Percentiles rank a stretch among this genome's conserved stretches.
These are phyloP conservation scores for Diplocarpon mali DNA, from an alignment of 2,329 filamentous ascomycete genomes.

Conservation along the genomic window DNA sequence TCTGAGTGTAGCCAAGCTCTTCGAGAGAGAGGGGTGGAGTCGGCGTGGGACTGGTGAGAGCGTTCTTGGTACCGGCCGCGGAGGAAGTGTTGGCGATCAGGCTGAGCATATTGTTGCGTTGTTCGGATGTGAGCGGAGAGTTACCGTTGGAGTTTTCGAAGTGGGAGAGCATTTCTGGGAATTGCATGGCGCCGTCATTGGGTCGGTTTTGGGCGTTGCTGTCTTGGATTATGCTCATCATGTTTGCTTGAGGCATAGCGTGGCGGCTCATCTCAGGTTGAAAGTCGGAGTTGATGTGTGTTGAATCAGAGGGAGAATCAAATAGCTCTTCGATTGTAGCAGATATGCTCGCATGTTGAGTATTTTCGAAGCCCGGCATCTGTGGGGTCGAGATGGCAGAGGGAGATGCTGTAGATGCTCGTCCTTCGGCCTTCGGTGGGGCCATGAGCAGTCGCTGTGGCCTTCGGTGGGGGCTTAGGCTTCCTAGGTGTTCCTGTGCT, in stretches of 20 bases:
- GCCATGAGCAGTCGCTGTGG: slow-evolving; percentile 27
- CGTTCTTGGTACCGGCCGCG: slow-evolving; percentile 21
- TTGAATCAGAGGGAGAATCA: slow-evolving; percentile 37
- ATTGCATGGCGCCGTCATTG: slow-evolving; percentile 31
- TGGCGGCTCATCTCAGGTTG: slow-evolving; percentile 13
- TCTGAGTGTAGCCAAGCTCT: slow-evolving; percentile 55
- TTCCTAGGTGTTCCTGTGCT: slow-evolving; percentile 17
- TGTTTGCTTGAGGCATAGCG: slow-evolving; percentile 45
- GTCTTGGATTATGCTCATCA: slow-evolving; percentile 56
- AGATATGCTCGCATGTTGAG: slow-evolving; percentile 27
- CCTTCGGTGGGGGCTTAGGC: slow-evolving; percentile 22
- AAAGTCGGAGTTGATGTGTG: slow-evolving; percentile 43
- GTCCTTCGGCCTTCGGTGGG: slow-evolving; percentile 14
- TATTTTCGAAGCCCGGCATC: not conserved
- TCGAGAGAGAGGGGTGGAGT: slow-evolving; percentile 41
- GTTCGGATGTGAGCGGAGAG: slow-evolving; percentile 44
- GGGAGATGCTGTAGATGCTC: slow-evolving; percentile 9
- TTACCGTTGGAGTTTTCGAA: slow-evolving; percentile 36
- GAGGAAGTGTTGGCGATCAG: slow-evolving; percentile 39
- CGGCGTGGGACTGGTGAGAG: slow-evolving; percentile 25
- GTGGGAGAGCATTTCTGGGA: slow-evolving; percentile 38
- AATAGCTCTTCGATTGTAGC: slow-evolving; percentile 50
- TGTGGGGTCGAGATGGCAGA: slow-evolving; percentile 25
- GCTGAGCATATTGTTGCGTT: slow-evolving; percentile 46
- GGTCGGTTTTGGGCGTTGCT: slow-evolving; percentile 43